Percentiles rank a stretch among this genome's conserved stretches.
Evolutionary conservation across 106 monocot genomes (phyloP).

Genomic region (Posidonia australis): DNA sequence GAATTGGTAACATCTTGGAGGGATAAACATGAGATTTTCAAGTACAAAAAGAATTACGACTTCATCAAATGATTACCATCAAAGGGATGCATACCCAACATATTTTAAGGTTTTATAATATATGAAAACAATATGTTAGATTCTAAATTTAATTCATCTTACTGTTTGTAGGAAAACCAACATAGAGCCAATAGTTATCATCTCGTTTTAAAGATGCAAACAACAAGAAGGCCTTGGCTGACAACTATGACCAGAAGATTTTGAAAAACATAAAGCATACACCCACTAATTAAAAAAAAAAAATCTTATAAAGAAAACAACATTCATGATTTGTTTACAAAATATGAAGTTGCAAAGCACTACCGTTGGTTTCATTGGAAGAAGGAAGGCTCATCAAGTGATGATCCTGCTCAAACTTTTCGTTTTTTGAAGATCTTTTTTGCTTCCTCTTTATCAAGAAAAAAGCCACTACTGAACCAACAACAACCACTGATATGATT

Average conservation of each 20-base stretch:
- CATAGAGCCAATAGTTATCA: too few relatives aligned
- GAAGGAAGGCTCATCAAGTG: conserved; percentile 25
- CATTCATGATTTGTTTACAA: neutral
- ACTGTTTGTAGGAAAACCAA: too few relatives aligned
- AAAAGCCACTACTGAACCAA: conserved; percentile 50
- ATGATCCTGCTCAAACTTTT: conserved; percentile 26
- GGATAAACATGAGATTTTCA: too few relatives aligned
- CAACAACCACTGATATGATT: conserved; percentile 44
- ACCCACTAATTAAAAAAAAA: neutral
- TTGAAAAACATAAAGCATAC: neutral
- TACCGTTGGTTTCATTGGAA: conserved; percentile 41
- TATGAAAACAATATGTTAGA: too few relatives aligned
- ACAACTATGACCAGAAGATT: neutral
- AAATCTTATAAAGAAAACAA: neutral
- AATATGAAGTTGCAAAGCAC: neutral
- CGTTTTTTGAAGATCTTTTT: conserved; percentile 13
- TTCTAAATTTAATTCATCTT: too few relatives aligned
- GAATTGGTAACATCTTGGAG: too few relatives aligned
- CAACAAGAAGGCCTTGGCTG: too few relatives aligned
- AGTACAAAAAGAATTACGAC: too few relatives aligned
- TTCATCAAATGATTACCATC: too few relatives aligned
- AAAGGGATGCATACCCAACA: too few relatives aligned
- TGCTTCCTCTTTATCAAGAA: conserved; percentile 48
- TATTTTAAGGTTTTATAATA: too few relatives aligned
- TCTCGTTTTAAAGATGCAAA: too few relatives aligned